Percentiles rank a stretch among this genome's conserved stretches.
Evolutionary conservation across 371 early-diverging fungal genomes (phyloP).

Genomic region (Paraphysoderma sedebokerense): DNA sequence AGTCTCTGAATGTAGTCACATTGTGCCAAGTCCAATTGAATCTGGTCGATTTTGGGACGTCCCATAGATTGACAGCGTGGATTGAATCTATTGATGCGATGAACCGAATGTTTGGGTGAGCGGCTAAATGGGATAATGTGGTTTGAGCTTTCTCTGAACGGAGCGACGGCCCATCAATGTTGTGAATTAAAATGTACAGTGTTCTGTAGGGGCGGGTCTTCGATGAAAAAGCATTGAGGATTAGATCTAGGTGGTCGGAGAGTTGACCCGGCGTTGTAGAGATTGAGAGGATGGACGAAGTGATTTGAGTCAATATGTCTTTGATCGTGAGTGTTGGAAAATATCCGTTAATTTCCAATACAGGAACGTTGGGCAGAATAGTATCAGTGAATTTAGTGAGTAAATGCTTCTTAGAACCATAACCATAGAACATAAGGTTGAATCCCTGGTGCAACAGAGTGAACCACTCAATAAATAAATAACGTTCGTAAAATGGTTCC

Average conservation of each 20-base stretch:
- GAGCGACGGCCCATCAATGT: conserved; percentile 72
- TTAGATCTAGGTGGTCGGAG: conserved; percentile 41
- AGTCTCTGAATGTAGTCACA: conserved; percentile 64
- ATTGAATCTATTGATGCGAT: conserved; percentile 81
- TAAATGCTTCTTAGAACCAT: conserved; percentile 68
- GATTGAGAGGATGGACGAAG: conserved; percentile 22
- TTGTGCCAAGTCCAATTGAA: conserved; percentile 84
- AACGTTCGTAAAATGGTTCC: conserved; percentile 24
- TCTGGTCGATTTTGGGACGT: conserved; percentile 37
- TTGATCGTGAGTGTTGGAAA: conserved; percentile 57
- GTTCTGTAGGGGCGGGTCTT: conserved; percentile 23
- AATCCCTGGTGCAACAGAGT: conserved; percentile 53
- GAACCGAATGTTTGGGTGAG: conserved; percentile 45
- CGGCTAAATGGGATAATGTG: conserved; percentile 44
- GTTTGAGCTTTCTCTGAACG: conserved; percentile 49
- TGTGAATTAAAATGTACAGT: conserved; percentile 67
- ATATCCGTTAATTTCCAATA: conserved; percentile 68
- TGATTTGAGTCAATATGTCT: conserved; percentile 43
- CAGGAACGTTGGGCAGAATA: conserved; percentile 27
- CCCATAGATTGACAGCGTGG: conserved; percentile 74
- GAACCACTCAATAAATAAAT: conserved; percentile 70
- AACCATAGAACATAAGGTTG: conserved; percentile 74
- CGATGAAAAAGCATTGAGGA: conserved; percentile 38
- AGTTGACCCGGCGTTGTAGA: conserved; percentile 6
- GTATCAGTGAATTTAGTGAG: conserved; percentile 47